Percentiles rank a stretch among this genome's conserved stretches.
Conservation (phyloP, 163 green algal species). For the Smithsoniella earleae region DNA sequence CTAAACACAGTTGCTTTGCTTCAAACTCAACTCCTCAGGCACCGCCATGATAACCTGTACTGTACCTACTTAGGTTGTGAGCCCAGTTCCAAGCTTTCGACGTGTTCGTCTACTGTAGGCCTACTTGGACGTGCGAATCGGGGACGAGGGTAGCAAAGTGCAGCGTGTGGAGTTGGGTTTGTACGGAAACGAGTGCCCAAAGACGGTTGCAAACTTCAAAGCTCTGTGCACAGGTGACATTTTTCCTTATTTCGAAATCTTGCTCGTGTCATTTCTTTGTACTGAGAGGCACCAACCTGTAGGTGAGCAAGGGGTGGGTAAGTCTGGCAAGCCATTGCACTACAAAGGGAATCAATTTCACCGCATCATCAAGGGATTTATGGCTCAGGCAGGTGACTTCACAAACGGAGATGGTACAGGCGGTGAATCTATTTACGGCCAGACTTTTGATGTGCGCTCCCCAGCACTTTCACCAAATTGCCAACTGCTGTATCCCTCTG, state of each 20-base stretch:
- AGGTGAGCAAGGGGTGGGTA: too few species aligned
- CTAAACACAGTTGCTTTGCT: too few species aligned
- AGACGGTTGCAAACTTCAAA: conserved; percentile 58
- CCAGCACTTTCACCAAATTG: neutral
- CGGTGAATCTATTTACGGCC: conserved; percentile 85
- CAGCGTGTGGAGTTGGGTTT: conserved; percentile 57
- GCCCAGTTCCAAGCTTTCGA: too few species aligned
- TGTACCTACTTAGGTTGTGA: too few species aligned
- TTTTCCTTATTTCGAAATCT: too few species aligned
- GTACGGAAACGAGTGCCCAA: conserved; percentile 57
- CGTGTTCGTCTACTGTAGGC: too few species aligned
- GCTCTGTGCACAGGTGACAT: conserved; percentile 47
- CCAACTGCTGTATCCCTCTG: too few species aligned
- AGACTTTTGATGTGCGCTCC: conserved; percentile 49
- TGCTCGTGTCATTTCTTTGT: too few species aligned
- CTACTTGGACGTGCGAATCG: conserved; percentile 50
- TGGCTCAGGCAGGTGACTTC: conserved; percentile 75
- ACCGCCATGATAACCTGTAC: too few species aligned
- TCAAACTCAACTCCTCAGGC: too few species aligned
- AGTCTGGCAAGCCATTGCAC: conserved; percentile 39
- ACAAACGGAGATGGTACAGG: conserved; percentile 75
- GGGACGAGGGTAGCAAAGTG: conserved; percentile 31
- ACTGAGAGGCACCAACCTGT: too few species aligned
- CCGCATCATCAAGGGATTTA: conserved; percentile 49
- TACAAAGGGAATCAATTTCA: conserved; percentile 46